A percentile compares a stretch with the other conserved stretches of the same genome.
These are phyloP conservation scores for Kuraishia floccosa DNA, from an alignment of 805 yeast species.

Conservation along the genomic window DNA sequence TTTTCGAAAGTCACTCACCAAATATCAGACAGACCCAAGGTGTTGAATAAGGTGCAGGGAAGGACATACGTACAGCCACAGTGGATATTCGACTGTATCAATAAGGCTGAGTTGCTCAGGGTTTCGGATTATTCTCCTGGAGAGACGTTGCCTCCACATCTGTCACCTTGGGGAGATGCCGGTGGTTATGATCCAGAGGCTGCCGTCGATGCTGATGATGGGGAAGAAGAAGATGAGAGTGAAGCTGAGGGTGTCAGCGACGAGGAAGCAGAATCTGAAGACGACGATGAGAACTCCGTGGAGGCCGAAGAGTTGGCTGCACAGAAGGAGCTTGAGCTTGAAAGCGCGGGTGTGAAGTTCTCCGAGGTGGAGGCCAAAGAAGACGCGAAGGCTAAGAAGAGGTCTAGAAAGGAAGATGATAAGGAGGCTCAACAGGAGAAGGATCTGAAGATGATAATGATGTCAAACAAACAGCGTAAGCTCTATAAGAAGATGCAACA, in stretches of 20 bases:
- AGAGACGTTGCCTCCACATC: constrained; percentile 89
- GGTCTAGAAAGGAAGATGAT: constrained; percentile 26
- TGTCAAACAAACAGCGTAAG: constrained; percentile 93
- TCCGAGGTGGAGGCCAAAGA: constrained; percentile 37
- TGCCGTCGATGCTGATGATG: constrained; percentile 27
- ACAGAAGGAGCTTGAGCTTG: constrained; percentile 80
- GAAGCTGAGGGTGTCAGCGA: constrained; percentile 40
- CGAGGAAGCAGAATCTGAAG: constrained; percentile 37
- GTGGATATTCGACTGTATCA: constrained; percentile 91
- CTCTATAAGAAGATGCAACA: constrained; percentile 92
- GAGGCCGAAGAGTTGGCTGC: constrained; percentile 38
- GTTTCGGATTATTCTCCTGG: constrained; percentile 88
- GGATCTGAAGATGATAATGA: constrained; percentile 91
- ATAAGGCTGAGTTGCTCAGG: constrained; percentile 62
- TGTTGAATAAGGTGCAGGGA: constrained; percentile 70
- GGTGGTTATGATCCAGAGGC: constrained; percentile 81
- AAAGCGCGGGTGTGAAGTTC: constrained; percentile 77
- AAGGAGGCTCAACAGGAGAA: constrained; percentile 69
- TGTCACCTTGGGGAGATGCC: constrained; percentile 98
- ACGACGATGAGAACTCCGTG: constrained; percentile 39
- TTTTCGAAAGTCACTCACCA: constrained; percentile 79
- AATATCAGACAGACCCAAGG: constrained; percentile 84
- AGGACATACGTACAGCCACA: constrained; percentile 95
- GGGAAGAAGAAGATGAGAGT: constrained; percentile 30
- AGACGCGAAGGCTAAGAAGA: constrained; percentile 21